Conservation (phyloP, 2,329 filamentous ascomycete genomes). For the Paracorniculantispora psalliotae region DNA sequence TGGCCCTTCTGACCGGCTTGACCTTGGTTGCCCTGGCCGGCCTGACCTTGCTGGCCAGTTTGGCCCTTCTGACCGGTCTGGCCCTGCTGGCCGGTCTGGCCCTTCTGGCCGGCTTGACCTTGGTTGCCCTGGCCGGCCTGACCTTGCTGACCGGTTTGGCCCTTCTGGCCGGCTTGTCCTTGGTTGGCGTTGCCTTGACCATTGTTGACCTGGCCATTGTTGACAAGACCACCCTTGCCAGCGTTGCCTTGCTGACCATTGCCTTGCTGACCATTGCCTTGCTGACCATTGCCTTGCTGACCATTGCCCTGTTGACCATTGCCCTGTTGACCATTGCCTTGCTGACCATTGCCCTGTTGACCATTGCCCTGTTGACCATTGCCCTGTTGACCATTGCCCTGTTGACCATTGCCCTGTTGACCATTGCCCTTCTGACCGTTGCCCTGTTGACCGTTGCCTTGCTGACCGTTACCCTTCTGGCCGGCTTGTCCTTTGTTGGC, state of each 20-base stretch:
- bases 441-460: constrained; percentile 12
- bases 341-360: constrained; percentile 18
- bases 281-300: constrained; percentile 3
- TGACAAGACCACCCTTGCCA: constrained; percentile 12
- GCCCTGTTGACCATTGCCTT: constrained; percentile 17
- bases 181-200: constrained; percentile 2
- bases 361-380: background rate
- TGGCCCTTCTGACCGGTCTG: background rate
- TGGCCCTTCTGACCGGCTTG: constrained; percentile 13
- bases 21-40: constrained; percentile 5
- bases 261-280: constrained; percentile 11
- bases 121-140: background rate
- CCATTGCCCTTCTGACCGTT: constrained; percentile 15
- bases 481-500: constrained; percentile 5
- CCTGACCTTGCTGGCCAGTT: constrained; percentile 4
- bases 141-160: constrained; percentile 11
- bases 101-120: constrained; percentile 7
- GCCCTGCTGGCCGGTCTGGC: constrained; percentile 13
- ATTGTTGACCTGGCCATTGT: constrained; percentile 17
- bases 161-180: background rate
- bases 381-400: constrained; percentile 17
- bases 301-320: constrained; percentile 19
- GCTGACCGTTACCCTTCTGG: constrained; percentile 12
- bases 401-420: constrained; percentile 19
- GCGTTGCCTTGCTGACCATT: constrained; percentile 13